Evolutionary conservation across 352 stramenopile species (phyloP), one percentile per base, ranked within the genome.

Genomic region (Nothophytophthora sp.): DNA sequence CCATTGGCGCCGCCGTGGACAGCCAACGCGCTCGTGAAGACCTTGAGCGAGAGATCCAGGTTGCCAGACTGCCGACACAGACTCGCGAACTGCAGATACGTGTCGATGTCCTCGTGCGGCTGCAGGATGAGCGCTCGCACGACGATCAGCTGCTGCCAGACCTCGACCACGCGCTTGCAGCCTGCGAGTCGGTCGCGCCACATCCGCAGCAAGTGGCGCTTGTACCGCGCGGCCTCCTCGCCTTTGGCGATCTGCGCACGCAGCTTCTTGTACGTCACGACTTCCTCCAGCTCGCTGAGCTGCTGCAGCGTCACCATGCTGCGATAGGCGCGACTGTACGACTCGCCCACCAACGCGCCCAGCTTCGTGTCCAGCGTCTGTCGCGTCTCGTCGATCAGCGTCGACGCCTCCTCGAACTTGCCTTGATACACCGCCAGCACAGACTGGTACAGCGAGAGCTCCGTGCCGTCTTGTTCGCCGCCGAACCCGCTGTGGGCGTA

Each of bases 271-370:
- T 95, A 93, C 22, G 81, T 67, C 9, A 97, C 73, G 30, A 96
- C 92, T 55, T 96, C 88, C 52, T 97, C 88, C 10, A 99, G 65
- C 73, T 99, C 97, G 2, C 95, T 94, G 13, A 99, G 83, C 64
- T 96, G 96, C 71, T 99, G 97, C 41, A 99, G 81, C 55, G 96
- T 97, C 18, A 99, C 97, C 61, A 99, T 97, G 32, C 92, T 96
- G 45, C 89, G 72, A 62, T 99, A 99, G 11, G 96, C 96, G 11
- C 98, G 88, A 46, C 84, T 88, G 62, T 99, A 99, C 40, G 86
- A 98, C 62, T 99, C 97, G 49, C 93, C 96, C 52, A 99, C 95
- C 25, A 99, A 80, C 20, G 97, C 97, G 3, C 95, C 96, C 34
- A 99, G 92, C n/a, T 92, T 95, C 45, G 88, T 90, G 50, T 99